phyloP scores from a whole-genome alignment of 2,329 filamentous ascomycete genomes.

The Coniochaeta pulveracea region DNA sequence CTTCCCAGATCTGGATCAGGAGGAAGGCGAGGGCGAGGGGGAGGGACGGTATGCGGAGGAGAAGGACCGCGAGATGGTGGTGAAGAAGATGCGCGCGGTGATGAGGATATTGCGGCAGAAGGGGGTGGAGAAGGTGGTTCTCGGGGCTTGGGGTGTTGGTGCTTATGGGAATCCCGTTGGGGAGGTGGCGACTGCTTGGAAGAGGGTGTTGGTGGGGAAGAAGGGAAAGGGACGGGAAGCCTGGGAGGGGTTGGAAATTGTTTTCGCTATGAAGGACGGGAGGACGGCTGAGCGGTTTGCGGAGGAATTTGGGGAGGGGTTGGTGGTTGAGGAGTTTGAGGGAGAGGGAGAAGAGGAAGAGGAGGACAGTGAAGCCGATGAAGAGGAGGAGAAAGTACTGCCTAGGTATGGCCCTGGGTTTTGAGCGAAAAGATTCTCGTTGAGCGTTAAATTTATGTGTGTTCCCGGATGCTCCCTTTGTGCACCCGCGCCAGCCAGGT shows the following conservation, averaged over 20 bases:
- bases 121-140: slow-evolving; percentile 35
- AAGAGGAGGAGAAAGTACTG: not conserved
- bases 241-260: slow-evolving; percentile 36
- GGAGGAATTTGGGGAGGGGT: not conserved
- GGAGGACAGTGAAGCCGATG: not conserved
- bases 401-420: no score
- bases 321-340: not conserved
- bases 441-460: not conserved
- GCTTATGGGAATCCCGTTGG: slow-evolving; percentile 50
- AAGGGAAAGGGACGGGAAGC: slow-evolving; percentile 10
- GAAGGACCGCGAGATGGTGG: slow-evolving; percentile 37
- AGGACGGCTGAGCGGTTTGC: slow-evolving; percentile 40
- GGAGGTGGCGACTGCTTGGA: slow-evolving; percentile 47
- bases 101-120: slow-evolving; percentile 37
- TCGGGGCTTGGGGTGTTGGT: slow-evolving; percentile 56
- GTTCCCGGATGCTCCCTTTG: slow-evolving; percentile 17
- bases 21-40: slow-evolving; percentile 15
- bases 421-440: not conserved
- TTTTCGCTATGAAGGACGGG: slow-evolving; percentile 45
- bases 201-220: slow-evolving; percentile 23
- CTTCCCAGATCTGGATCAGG: slow-evolving; percentile 37
- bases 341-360: not conserved
- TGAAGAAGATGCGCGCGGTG: slow-evolving; percentile 45
- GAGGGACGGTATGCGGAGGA: slow-evolving; percentile 25
- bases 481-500: slow-evolving; percentile 37